These are phyloP conservation scores for Solanum infundibuliforme DNA, from an alignment of 257 asterid species.

Conservation along the genomic window DNA sequence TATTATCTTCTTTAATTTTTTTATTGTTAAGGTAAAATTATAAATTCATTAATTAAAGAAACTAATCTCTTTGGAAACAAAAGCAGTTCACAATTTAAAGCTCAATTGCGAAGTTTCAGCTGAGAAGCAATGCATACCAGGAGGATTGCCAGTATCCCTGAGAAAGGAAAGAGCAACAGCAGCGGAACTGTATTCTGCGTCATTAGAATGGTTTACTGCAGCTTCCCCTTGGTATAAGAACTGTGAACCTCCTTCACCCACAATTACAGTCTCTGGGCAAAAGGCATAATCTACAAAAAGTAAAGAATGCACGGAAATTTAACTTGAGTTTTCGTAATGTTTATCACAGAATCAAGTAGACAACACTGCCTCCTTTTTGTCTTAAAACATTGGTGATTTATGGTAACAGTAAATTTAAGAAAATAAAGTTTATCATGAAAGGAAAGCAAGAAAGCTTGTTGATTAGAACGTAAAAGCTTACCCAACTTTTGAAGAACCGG, in stretches of 20 bases:
- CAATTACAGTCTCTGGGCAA: slow-evolving; percentile 40
- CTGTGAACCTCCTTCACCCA: slow-evolving; percentile 53
- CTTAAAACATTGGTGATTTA: not conserved
- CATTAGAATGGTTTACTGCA: not conserved
- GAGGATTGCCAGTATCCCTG: slow-evolving; percentile 38
- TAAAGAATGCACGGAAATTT: not conserved
- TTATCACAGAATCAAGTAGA: not conserved
- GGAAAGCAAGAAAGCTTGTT: not conserved
- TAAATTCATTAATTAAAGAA: not conserved
- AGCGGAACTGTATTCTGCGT: slow-evolving; percentile 8
- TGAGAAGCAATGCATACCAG: slow-evolving; percentile 32
- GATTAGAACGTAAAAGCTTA: slow-evolving; percentile 22
- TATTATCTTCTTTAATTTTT: not conserved
- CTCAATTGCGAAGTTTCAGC: not conserved
- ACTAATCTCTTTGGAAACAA: not conserved
- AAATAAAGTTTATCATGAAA: not conserved
- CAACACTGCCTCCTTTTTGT: not conserved
- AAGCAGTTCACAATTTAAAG: not conserved
- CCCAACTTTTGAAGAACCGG: slow-evolving; percentile 68
- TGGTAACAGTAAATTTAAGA: not conserved
- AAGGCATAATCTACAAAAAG: slow-evolving; percentile 50
- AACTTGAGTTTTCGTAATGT: not conserved
- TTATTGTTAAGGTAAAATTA: not conserved
- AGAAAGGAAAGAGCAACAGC: slow-evolving; percentile 56
- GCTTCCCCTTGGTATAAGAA: slow-evolving; percentile 32